Evolutionary conservation across 345 rosid genomes (phyloP).

Genomic region (Passiflora organensis): DNA sequence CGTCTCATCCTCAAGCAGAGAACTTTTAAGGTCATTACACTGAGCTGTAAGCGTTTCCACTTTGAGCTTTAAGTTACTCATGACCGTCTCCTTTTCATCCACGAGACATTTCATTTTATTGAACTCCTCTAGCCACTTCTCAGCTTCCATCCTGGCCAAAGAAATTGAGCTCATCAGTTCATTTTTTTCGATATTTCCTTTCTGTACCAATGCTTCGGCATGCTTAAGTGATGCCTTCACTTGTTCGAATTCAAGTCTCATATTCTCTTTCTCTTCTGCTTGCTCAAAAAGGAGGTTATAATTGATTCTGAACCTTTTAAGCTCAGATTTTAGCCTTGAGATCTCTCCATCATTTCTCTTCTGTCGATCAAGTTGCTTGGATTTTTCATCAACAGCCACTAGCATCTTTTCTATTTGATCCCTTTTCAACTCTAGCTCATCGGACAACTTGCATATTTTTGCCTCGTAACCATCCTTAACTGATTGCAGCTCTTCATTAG

Average conservation of each 20-base stretch:
- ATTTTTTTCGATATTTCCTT: slow-evolving; percentile 34
- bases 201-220: slow-evolving; percentile 38
- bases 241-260: slow-evolving; percentile 40
- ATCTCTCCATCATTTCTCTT: slow-evolving; percentile 49
- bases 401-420: slow-evolving; percentile 39
- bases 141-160: slow-evolving; percentile 43
- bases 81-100: slow-evolving; percentile 40
- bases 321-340: slow-evolving; percentile 36
- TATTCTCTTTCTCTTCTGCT: slow-evolving; percentile 30
- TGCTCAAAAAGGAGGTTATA: slow-evolving; percentile 26
- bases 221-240: slow-evolving; percentile 37
- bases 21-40: slow-evolving; percentile 42
- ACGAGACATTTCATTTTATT: slow-evolving; percentile 33
- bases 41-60: slow-evolving; percentile 36
- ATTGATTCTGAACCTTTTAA: slow-evolving; percentile 31
- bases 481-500: slow-evolving; percentile 44
- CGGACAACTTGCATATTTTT: slow-evolving; percentile 43
- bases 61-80: slow-evolving; percentile 41
- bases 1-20: slow-evolving; percentile 41
- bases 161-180: slow-evolving; percentile 35
- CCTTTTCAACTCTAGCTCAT: slow-evolving; percentile 37
- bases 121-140: slow-evolving; percentile 37
- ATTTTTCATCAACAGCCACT: slow-evolving; percentile 44
- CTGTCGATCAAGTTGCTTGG: slow-evolving; percentile 45
- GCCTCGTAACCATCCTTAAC: slow-evolving; percentile 44